A percentile compares a stretch with the other conserved stretches of the same genome.
These are phyloP conservation scores for Malus domestica DNA, from an alignment of 306 rosid genomes.

Conservation along the genomic window ASM211411v1 NC_041789.1:25103001-25103500, in stretches of 20 bases:
- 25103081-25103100: no score
- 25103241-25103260: neutral
- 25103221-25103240: neutral
- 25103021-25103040: neutral
- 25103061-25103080: no score
- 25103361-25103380: slow-evolving; percentile 22
- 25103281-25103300: slow-evolving; percentile 50
- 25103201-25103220: neutral
- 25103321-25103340: slow-evolving; percentile 45
- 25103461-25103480: slow-evolving; percentile 16
- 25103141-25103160: no score
- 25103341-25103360: slow-evolving; percentile 46
- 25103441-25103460: slow-evolving; percentile 1
- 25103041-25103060: no score
- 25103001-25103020: slow-evolving; percentile 53
- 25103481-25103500: slow-evolving; percentile 34
- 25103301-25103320: neutral
- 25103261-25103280: slow-evolving; percentile 77
- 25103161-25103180: no score
- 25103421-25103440: slow-evolving; percentile 25
- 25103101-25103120: no score
- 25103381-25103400: slow-evolving; percentile 48
- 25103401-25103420: slow-evolving; percentile 36
- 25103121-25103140: no score
- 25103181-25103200: neutral